Base-by-base conservation (phyloP, 2,329 filamentous ascomycete genomes). In the Coniella lustricola region DNA sequence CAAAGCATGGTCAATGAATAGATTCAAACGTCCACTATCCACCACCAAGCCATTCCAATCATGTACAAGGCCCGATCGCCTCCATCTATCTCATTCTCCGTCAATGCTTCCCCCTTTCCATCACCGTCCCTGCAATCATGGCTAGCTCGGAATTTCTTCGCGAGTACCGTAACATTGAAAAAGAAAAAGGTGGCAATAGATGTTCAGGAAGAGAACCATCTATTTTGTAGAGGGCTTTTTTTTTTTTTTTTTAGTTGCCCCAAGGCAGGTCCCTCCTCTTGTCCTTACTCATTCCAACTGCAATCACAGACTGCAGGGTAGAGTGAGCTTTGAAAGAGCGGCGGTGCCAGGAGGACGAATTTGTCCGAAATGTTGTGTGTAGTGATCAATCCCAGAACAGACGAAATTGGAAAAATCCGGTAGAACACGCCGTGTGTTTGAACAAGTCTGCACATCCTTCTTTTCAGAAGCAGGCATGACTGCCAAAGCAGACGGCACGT, bases 11-110 rank as follows among this genome's bases (percentile, higher is more conserved):
- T 55, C 57, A 58, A 63, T 64, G 65, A 63, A 68, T 73, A 74
- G 71, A 74, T 75, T 76, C 74, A 72, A 74, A 57, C 59, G 72
- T 69, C 72, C 49, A 74, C 74, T 75, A 75, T 64, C 60, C 63
- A 60, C 55, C 54, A 46, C 57, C 58, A 59, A 56, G 50, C 51
- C 25, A 10, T 29, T 29, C 25, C 25, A 29, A 29, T n/a, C n/a
- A n/a, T n/a, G n/a, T n/a, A n/a, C n/a, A n/a, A n/a, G n/a, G n/a
- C n/a, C n/a, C n/a, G n/a, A n/a, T n/a, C n/a, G n/a, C n/a, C n/a
- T n/a, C n/a, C n/a, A n/a, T n/a, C n/a, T n/a, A n/a, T n/a, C n/a
- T n/a, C n/a, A n/a, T 33, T 21, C 47, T 44, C 44, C 44, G n/a
- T 34, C 25, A 48, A 13, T 17, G 29, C 44, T 45, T 51, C 21